A percentile compares a stretch with the other conserved stretches of the same genome.
phyloP scores from a whole-genome alignment of 139 green algal genomes.

The Nannochloris sp. region DNA sequence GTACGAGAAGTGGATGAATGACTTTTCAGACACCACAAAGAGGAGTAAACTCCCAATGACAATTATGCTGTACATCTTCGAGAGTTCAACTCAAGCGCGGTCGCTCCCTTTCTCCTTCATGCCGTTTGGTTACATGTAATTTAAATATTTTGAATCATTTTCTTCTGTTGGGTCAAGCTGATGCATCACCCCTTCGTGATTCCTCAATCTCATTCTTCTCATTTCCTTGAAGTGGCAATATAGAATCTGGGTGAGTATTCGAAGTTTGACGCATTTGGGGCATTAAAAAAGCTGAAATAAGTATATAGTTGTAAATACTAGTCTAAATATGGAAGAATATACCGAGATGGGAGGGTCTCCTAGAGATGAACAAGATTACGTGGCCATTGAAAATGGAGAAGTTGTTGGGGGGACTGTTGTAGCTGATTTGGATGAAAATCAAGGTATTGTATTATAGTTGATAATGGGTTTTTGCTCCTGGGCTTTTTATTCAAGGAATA shows the following conservation, averaged over 20 bases:
- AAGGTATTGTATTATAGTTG: not conserved
- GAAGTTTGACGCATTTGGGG: constrained; percentile 44
- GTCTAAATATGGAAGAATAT: no score
- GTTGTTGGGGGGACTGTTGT: constrained; percentile 43
- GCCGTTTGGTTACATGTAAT: not conserved
- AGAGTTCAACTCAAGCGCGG: not conserved
- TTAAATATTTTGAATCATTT: not conserved
- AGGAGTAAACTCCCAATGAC: constrained; percentile 20
- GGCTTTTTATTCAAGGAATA: constrained; percentile 2
- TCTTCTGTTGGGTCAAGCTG: constrained; percentile 3
- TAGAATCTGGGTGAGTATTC: constrained; percentile 41
- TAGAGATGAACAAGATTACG: not conserved
- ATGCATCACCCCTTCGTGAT: not conserved
- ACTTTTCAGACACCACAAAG: constrained; percentile 27
- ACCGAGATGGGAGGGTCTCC: no score
- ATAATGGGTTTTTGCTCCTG: not conserved
- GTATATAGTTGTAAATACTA: not conserved
- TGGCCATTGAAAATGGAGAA: constrained; percentile 21
- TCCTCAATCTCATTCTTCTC: no score
- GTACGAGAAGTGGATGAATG: constrained; percentile 30
- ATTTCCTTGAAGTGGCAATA: constrained; percentile 10
- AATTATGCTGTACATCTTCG: constrained; percentile 10
- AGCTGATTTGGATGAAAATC: constrained; percentile 47
- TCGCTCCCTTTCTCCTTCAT: not conserved
- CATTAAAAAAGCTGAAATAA: not conserved